These are phyloP conservation scores for Boletus subcaerulescens DNA, from an alignment of 768 basidiomycete species.

Conservation along the genomic window DNA sequence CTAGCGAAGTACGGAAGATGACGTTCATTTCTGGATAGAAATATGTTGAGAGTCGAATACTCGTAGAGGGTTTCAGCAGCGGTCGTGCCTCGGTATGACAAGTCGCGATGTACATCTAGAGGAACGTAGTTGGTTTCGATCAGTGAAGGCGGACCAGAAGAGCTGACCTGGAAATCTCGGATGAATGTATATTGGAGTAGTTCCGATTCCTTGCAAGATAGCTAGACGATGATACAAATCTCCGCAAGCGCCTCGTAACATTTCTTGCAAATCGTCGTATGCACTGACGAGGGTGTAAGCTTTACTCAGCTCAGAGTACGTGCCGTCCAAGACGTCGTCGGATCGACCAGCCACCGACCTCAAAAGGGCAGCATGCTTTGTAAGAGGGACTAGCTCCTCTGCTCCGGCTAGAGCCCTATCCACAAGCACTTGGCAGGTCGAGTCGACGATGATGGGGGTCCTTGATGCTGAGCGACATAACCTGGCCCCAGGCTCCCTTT, in stretches of 20 bases:
- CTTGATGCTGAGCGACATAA: too few relatives aligned
- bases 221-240: not conserved
- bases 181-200: not conserved
- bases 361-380: not conserved
- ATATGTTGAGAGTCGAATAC: not conserved
- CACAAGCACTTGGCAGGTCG: not conserved
- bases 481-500: too few relatives aligned
- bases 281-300: not conserved
- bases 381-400: not conserved
- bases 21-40: not conserved
- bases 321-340: not conserved
- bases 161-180: not conserved
- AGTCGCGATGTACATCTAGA: not conserved
- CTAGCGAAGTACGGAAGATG: not conserved
- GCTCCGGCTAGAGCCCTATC: too few relatives aligned
- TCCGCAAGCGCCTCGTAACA: not conserved
- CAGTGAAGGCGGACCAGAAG: not conserved
- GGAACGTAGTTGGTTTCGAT: not conserved
- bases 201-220: not conserved
- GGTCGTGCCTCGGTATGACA: not conserved
- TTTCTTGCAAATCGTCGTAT: not conserved
- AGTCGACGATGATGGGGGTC: not conserved
- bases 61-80: not conserved
- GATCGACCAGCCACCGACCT: not conserved
- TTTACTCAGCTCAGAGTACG: not conserved